These are phyloP conservation scores for Lasiodiplodia sp. DNA, from an alignment of 2,329 filamentous ascomycete species.

Conservation along the genomic window DNA sequence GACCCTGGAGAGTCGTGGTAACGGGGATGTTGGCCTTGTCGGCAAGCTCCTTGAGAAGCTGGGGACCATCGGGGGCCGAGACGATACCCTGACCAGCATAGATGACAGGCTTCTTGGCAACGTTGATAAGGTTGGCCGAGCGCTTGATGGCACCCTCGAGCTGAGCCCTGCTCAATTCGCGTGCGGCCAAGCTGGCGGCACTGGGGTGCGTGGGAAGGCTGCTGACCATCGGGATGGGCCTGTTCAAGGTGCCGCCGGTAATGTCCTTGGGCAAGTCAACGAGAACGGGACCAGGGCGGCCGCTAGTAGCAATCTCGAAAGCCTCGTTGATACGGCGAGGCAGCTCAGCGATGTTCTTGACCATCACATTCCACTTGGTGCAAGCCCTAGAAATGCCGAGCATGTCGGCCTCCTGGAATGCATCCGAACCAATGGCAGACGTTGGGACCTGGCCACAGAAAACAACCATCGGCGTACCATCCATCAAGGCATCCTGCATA, in stretches of 20 bases:
- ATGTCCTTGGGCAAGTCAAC: conserved; percentile 97
- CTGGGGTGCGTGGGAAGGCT: conserved; percentile 81
- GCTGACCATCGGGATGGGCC: conserved; percentile 81
- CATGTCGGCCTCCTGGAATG: conserved; percentile 96
- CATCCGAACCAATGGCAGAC: conserved; percentile 88
- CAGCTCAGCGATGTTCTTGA: conserved; percentile 92
- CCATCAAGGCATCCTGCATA: conserved; percentile 93
- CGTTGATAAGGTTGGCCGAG: conserved; percentile 83
- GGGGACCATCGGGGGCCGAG: conserved; percentile 77
- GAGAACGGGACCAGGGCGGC: conserved; percentile 90
- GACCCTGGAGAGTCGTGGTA: conserved; percentile 91
- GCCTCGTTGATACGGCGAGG: conserved; percentile 96
- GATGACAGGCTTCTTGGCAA: conserved; percentile 91
- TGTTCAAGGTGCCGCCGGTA: conserved; percentile 82
- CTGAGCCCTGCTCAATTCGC: conserved; percentile 75
- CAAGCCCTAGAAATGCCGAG: conserved; percentile 92
- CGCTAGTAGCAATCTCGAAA: conserved; percentile 96
- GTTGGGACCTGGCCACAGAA: conserved; percentile 95
- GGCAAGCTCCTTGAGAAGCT: conserved; percentile 81
- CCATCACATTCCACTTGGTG: conserved; percentile 99
- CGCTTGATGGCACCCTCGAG: conserved; percentile 76
- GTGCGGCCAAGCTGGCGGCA: conserved; percentile 82
- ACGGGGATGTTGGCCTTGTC: conserved; percentile 93
- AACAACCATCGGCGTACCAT: conserved; percentile 95
- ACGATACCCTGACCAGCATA: conserved; percentile 94